These are phyloP conservation scores for Agrocybe chaxingu DNA, from an alignment of 768 basidiomycete species.

Conservation along the genomic window DNA sequence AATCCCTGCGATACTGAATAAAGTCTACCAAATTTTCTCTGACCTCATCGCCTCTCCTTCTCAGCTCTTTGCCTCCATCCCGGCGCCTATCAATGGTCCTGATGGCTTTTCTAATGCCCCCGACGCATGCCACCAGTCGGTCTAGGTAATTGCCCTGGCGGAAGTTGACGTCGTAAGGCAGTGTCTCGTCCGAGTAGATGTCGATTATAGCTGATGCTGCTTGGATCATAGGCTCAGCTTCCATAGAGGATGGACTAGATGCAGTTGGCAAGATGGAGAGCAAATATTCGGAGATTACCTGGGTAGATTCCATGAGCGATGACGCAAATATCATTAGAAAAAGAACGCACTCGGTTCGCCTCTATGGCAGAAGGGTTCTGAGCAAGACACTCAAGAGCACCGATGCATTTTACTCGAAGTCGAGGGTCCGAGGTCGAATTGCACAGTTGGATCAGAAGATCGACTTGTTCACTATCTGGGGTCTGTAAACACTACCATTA, in stretches of 20 bases:
- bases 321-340: not conserved
- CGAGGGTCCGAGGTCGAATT: constrained; percentile 49
- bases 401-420: constrained; percentile 75
- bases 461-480: constrained; percentile 58
- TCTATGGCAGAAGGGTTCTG: constrained; percentile 61
- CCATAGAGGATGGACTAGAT: constrained; percentile 35
- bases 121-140: constrained; percentile 54
- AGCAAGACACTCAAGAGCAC: constrained; percentile 83
- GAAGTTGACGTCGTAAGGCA: constrained; percentile 82
- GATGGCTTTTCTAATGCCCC: constrained; percentile 59
- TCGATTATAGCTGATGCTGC: constrained; percentile 83
- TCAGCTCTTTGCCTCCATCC: constrained; percentile 62
- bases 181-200: constrained; percentile 86
- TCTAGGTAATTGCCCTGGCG: constrained; percentile 55
- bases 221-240: constrained; percentile 73
- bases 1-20: constrained; percentile 63
- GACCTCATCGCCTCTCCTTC: constrained; percentile 70
- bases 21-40: constrained; percentile 76
- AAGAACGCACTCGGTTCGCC: constrained; percentile 53
- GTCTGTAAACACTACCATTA: constrained; percentile 29
- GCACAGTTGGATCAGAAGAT: constrained; percentile 65
- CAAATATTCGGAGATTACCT: constrained; percentile 66
- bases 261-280: constrained; percentile 57
- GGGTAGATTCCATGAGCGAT: not conserved
- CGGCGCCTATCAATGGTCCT: constrained; percentile 65